phyloP scores from a whole-genome alignment of 1,284 basidiomycete genomes.

The Ustanciosporium gigantosporum region DNA sequence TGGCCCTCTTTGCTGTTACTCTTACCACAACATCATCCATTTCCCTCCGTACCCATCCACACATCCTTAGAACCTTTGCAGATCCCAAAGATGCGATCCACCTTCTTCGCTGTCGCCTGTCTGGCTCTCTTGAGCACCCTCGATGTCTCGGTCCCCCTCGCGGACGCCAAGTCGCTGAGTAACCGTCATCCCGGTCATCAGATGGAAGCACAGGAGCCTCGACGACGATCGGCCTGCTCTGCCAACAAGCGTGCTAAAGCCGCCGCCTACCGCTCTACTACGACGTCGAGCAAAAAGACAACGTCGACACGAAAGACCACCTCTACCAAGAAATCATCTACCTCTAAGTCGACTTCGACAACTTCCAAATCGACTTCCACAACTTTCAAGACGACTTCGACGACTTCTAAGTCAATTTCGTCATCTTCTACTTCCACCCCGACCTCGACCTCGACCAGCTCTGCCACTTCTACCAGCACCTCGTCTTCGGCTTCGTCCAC shows the following conservation, averaged over 20 bases:
- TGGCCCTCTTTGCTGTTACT: neutral
- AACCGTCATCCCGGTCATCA: constrained; percentile 16
- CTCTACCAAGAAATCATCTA: neutral
- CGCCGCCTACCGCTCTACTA: constrained; percentile 1
- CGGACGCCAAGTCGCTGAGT: constrained; percentile 36
- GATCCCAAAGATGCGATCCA: constrained; percentile 14
- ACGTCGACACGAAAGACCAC: neutral
- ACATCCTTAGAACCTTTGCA: neutral
- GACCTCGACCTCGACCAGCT: constrained; percentile 4
- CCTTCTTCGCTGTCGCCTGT: constrained; percentile 18
- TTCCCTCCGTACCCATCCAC: too few species aligned
- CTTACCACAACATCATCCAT: too few species aligned
- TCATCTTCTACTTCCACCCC: neutral
- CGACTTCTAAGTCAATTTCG: constrained; percentile 1
- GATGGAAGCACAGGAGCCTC: neutral
- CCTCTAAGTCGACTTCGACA: neutral
- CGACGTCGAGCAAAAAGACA: constrained; percentile 1
- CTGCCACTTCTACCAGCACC: constrained; percentile 2
- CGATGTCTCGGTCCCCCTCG: constrained; percentile 14
- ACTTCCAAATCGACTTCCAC: neutral
- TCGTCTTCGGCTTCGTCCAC: constrained; percentile 1
- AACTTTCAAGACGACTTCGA: neutral
- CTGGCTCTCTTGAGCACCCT: constrained; percentile 27
- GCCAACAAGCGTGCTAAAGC: neutral
- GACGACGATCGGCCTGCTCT: constrained; percentile 7